Conservation (phyloP, 2,329 filamentous ascomycete genomes). For the Aspergillus sp. region DNA sequence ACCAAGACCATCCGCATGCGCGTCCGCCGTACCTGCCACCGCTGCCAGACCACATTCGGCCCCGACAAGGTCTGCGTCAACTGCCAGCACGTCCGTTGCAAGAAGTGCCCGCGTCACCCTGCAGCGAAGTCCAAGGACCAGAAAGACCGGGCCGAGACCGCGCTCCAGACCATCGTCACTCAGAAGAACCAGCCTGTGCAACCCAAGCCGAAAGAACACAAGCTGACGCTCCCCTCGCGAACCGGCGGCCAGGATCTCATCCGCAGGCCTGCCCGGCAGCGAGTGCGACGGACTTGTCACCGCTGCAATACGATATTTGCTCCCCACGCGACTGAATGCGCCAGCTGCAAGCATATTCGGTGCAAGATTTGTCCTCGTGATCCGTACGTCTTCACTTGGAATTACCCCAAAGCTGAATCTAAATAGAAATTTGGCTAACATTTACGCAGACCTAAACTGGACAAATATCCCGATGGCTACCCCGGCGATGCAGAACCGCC, state of each 20-base stretch:
- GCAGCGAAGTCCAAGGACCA: conserved; percentile 58
- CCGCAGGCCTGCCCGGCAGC: conserved; percentile 69
- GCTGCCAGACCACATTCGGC: conserved; percentile 73
- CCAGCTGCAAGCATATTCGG: conserved; percentile 67
- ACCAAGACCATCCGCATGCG: conserved; percentile 49
- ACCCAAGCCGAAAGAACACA: conserved; percentile 37
- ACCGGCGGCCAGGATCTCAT: conserved; percentile 69
- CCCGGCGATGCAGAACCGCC: conserved; percentile 44
- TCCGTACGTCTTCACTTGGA: conserved; percentile 59
- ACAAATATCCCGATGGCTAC: conserved; percentile 48
- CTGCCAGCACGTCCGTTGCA: conserved; percentile 80
- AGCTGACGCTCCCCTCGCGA: conserved; percentile 58
- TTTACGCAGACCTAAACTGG: conserved; percentile 33
- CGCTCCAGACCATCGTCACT: conserved; percentile 19
- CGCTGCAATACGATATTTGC: conserved; percentile 66
- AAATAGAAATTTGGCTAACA: conserved; percentile 5
- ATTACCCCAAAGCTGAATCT: neutral
- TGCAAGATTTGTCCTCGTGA: conserved; percentile 80
- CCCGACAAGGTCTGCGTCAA: conserved; percentile 69
- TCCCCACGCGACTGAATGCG: conserved; percentile 61
- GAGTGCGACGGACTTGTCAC: conserved; percentile 75
- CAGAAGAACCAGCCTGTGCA: conserved; percentile 40
- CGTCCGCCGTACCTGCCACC: conserved; percentile 67
- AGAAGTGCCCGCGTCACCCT: conserved; percentile 74
- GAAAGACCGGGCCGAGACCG: conserved; percentile 51